These are phyloP conservation scores for Podospora australis DNA, from an alignment of 495 filamentous ascomycete genomes.

Conservation along the genomic window DNA sequence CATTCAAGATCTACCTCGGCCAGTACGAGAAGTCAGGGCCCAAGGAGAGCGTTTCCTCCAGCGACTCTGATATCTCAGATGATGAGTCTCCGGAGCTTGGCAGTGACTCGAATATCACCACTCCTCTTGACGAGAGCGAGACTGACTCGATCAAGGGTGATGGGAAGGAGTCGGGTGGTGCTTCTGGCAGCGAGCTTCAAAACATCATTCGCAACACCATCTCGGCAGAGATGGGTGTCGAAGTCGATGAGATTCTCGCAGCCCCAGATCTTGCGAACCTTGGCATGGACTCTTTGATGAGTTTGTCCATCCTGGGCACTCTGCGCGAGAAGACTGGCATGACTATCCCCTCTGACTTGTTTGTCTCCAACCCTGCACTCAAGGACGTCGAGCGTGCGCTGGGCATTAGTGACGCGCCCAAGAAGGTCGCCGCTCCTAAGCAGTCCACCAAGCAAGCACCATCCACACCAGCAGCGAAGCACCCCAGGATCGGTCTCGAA, in stretches of 20 bases:
- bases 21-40: constrained; percentile 40
- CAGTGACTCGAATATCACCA: constrained; percentile 43
- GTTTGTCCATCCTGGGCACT: constrained; percentile 47
- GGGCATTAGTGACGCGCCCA: constrained; percentile 35
- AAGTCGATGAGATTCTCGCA: constrained; percentile 54
- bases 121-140: constrained; percentile 40
- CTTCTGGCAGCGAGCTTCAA: constrained; percentile 38
- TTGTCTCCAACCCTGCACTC: constrained; percentile 40
- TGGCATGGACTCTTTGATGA: constrained; percentile 59
- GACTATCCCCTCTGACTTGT: constrained; percentile 41
- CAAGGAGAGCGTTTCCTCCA: constrained; percentile 19
- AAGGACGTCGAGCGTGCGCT: constrained; percentile 42
- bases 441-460: constrained; percentile 19
- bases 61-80: constrained; percentile 31
- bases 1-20: constrained; percentile 52
- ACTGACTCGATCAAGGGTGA: constrained; percentile 36
- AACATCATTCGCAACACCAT: constrained; percentile 53
- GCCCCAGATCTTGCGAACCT: constrained; percentile 45
- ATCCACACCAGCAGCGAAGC: constrained; percentile 22
- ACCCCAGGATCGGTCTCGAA: constrained; percentile 28
- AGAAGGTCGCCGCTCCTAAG: constrained; percentile 32
- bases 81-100: constrained; percentile 37
- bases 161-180: constrained; percentile 8
- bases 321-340: constrained; percentile 53
- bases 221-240: constrained; percentile 61